Conservation (phyloP, 768 basidiomycete species). For the Podaxis sp. region DNA sequence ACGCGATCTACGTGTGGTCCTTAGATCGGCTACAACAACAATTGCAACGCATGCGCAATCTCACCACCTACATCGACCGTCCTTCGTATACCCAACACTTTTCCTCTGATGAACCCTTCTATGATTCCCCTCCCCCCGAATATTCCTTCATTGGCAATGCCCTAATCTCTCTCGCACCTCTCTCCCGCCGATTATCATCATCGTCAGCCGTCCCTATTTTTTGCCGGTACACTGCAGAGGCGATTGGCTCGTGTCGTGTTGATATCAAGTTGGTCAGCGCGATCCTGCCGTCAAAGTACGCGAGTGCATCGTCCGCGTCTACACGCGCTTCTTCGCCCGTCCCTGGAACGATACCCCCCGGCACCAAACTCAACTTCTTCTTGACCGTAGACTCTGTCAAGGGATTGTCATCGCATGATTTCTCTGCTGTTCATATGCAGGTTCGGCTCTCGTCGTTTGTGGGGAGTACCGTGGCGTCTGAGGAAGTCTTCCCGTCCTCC, state of each 20-base stretch:
- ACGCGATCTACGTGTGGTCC: conserved; percentile 90
- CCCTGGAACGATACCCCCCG: conserved; percentile 61
- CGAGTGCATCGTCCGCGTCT: conserved; percentile 56
- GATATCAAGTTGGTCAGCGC: conserved; percentile 79
- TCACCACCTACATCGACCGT: conserved; percentile 84
- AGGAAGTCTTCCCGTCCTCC: conserved; percentile 79
- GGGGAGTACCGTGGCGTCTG: conserved; percentile 60
- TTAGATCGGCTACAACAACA: conserved; percentile 85
- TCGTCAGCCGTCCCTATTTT: conserved; percentile 82
- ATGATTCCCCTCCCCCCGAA: conserved; percentile 79
- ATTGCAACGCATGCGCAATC: conserved; percentile 88
- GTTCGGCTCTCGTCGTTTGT: conserved; percentile 84
- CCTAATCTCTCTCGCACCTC: conserved; percentile 73
- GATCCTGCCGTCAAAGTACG: conserved; percentile 53
- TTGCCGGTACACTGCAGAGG: conserved; percentile 91
- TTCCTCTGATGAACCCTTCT: conserved; percentile 90
- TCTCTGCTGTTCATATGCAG: conserved; percentile 82
- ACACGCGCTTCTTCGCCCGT: conserved; percentile 76
- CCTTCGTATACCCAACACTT: conserved; percentile 95
- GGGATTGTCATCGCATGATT: conserved; percentile 88
- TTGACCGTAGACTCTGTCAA: conserved; percentile 84
- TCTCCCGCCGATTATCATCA: conserved; percentile 73
- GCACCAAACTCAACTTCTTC: conserved; percentile 81
- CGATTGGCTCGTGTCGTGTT: conserved; percentile 90
- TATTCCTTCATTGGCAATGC: conserved; percentile 94